Percentiles rank a stretch among this genome's conserved stretches.
phyloP scores from a whole-genome alignment of 495 filamentous ascomycete genomes.

The Penicillium pancosmium region DNA sequence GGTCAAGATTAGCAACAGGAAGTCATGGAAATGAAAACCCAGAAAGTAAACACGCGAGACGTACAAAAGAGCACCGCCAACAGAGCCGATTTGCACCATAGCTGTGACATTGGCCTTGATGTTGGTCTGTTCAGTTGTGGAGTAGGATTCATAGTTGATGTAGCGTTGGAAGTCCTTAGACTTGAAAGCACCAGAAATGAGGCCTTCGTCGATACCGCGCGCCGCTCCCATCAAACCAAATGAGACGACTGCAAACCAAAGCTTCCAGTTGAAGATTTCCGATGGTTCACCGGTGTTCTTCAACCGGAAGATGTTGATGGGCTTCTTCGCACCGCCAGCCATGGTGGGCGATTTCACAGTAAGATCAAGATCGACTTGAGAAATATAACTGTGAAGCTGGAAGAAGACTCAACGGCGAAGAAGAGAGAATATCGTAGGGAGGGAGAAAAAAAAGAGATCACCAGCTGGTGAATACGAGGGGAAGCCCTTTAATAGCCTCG shows the following conservation, averaged over 20 bases:
- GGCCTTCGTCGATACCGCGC: slow-evolving; percentile 66
- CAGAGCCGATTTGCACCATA: slow-evolving; percentile 73
- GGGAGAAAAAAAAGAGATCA: slow-evolving; percentile 5
- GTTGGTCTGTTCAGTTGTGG: slow-evolving; percentile 54
- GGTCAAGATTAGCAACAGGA: slow-evolving; percentile 1
- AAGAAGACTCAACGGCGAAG: neutral
- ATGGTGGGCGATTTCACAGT: slow-evolving; percentile 37
- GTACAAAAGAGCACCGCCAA: slow-evolving; percentile 64
- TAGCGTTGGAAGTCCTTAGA: slow-evolving; percentile 61
- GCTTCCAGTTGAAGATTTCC: slow-evolving; percentile 63
- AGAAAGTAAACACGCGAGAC: slow-evolving; percentile 15
- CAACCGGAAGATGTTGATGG: slow-evolving; percentile 67
- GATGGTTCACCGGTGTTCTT: slow-evolving; percentile 57
- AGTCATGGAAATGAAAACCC: neutral
- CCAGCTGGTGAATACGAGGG: neutral
- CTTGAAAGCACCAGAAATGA: slow-evolving; percentile 68
- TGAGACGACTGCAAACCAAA: slow-evolving; percentile 67
- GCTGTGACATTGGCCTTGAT: slow-evolving; percentile 71
- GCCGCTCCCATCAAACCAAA: slow-evolving; percentile 73
- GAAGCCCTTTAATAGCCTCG: slow-evolving; percentile 16
- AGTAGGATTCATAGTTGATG: slow-evolving; percentile 59
- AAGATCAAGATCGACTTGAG: neutral
- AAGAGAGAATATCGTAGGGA: neutral
- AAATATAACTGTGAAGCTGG: neutral
- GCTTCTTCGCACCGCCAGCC: slow-evolving; percentile 65